Percentiles rank a stretch among this genome's conserved stretches.
phyloP scores from a whole-genome alignment of 108 stramenopile genomes.

The Mediolabrus comicus region DNA sequence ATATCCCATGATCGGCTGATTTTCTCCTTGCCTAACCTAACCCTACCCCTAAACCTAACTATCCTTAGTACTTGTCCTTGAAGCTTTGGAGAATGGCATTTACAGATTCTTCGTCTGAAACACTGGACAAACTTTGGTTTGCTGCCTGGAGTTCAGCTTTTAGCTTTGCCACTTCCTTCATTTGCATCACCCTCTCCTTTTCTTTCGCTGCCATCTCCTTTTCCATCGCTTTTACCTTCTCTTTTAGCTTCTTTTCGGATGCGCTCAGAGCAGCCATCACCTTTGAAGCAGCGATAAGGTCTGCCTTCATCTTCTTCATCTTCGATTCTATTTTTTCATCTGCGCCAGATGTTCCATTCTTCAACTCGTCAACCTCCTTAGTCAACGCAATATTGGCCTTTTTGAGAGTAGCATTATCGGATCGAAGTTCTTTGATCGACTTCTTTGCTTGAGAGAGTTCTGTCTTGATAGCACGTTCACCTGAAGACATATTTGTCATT shows the following conservation, averaged over 20 bases:
- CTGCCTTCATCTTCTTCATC: neutral
- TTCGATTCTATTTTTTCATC: neutral
- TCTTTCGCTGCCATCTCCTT: conserved; percentile 2
- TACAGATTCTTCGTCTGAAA: no score
- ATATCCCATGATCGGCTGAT: no score
- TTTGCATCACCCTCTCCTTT: no score
- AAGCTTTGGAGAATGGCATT: no score
- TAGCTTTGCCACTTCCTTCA: no score
- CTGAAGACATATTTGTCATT: conserved; percentile 1
- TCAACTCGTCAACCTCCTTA: conserved; percentile 10
- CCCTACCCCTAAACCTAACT: no score
- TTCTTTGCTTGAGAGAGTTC: conserved; percentile 3
- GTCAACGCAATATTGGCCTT: neutral
- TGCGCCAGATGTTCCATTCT: neutral
- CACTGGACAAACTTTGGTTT: no score
- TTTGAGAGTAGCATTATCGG: neutral
- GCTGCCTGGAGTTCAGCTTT: no score
- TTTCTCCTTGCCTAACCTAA: no score
- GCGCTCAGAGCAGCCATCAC: neutral
- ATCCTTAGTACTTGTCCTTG: no score
- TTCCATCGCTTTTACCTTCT: conserved; percentile 39
- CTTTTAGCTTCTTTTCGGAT: conserved; percentile 3
- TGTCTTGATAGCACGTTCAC: neutral
- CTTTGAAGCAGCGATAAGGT: neutral
- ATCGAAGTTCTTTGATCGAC: conserved; percentile 17